phyloP scores from a whole-genome alignment of 495 filamentous ascomycete species.

The Pyrenula massariospora region DNA sequence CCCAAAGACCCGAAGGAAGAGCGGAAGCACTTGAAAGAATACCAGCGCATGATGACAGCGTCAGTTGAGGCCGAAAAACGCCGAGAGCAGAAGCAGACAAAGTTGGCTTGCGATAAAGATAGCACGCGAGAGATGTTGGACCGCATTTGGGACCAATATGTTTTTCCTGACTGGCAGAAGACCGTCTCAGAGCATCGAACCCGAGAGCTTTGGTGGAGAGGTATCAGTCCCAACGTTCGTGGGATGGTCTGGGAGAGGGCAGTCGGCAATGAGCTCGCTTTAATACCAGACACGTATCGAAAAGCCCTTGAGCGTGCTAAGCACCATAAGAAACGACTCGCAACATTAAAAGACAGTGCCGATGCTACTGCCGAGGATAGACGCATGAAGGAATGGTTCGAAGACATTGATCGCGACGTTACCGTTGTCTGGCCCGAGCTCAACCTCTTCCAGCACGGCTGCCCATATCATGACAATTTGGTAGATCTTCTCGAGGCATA shows the following conservation, averaged over 20 bases:
- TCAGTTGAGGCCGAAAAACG: conserved; percentile 56
- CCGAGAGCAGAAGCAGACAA: conserved; percentile 34
- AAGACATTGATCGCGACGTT: conserved; percentile 58
- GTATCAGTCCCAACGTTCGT: conserved; percentile 66
- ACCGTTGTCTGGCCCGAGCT: conserved; percentile 66
- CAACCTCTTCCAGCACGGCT: conserved; percentile 69
- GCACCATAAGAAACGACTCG: conserved; percentile 18
- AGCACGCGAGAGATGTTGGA: conserved; percentile 50
- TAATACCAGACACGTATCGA: conserved; percentile 64
- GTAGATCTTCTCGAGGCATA: conserved; percentile 81
- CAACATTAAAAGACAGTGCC: conserved; percentile 37
- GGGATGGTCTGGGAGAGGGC: conserved; percentile 79
- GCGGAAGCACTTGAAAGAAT: conserved; percentile 80
- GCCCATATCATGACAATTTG: conserved; percentile 63
- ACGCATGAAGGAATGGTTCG: conserved; percentile 48
- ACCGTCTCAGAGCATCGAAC: conserved; percentile 65
- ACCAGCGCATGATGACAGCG: conserved; percentile 82
- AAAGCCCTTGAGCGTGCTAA: conserved; percentile 68
- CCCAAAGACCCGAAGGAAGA: conserved; percentile 92
- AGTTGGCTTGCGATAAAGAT: conserved; percentile 49
- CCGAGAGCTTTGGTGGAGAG: conserved; percentile 89
- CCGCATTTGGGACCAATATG: conserved; percentile 77
- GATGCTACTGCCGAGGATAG: conserved; percentile 35
- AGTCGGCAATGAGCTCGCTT: conserved; percentile 77
- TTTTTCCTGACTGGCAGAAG: conserved; percentile 74